A percentile compares a stretch with the other conserved stretches of the same genome.
phyloP scores from a whole-genome alignment of 495 filamentous ascomycete genomes.

The Podospora fimiseda region DNA sequence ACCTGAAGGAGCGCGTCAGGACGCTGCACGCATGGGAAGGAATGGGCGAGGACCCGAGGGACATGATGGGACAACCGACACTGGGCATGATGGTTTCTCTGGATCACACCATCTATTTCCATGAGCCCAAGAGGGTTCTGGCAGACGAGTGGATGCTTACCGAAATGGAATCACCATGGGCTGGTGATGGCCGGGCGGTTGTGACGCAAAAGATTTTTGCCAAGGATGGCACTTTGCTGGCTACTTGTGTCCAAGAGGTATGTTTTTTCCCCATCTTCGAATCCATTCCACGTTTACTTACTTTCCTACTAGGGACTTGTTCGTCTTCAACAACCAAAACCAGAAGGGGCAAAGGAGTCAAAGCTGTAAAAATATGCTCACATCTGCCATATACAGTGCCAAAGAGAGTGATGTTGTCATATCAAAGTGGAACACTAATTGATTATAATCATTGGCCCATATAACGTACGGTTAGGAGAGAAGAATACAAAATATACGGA shows the following conservation, averaged over 20 bases:
- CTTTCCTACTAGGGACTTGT: conserved; percentile 17
- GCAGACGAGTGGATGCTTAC: conserved; percentile 93
- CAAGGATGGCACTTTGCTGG: conserved; percentile 73
- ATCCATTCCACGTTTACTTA: background rate
- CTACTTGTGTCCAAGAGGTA: conserved; percentile 78
- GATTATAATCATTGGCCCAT: too few relatives aligned
- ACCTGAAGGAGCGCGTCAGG: conserved; percentile 23
- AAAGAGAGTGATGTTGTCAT: background rate
- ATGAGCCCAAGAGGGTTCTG: conserved; percentile 67
- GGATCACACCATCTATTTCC: conserved; percentile 94
- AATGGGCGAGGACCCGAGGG: conserved; percentile 30
- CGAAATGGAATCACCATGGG: conserved; percentile 93
- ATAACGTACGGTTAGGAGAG: too few relatives aligned
- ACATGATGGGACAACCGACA: conserved; percentile 38
- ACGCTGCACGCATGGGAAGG: conserved; percentile 39
- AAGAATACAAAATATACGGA: too few relatives aligned
- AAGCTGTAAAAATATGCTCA: conserved; percentile 14
- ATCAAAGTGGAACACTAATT: too few relatives aligned
- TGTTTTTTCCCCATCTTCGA: background rate
- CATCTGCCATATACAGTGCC: background rate
- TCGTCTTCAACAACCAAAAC: conserved; percentile 16
- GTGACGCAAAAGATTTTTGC: conserved; percentile 85
- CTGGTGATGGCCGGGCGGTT: conserved; percentile 79
- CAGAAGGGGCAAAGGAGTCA: conserved; percentile 16
- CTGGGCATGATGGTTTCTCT: conserved; percentile 96